Conservation (phyloP, 495 filamentous ascomycete species). For the Lindgomyces ingoldianus region DNA sequence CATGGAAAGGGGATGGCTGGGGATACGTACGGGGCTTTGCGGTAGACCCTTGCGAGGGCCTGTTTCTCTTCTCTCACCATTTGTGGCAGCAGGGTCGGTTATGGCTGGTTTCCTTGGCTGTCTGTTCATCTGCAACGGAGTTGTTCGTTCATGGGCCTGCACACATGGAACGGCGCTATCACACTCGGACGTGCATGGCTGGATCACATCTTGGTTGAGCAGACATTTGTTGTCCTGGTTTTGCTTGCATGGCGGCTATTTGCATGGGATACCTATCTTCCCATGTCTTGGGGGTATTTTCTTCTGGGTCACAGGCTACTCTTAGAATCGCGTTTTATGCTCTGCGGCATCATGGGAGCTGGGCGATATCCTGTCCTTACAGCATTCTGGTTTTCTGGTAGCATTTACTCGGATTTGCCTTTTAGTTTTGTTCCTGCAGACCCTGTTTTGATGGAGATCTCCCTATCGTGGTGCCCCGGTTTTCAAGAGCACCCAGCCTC, state of each 20-base stretch:
- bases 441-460: neutral
- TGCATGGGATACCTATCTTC: constrained; percentile 15
- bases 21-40: constrained; percentile 10
- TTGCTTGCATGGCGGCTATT: constrained; percentile 37
- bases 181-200: constrained; percentile 34
- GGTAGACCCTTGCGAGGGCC: neutral
- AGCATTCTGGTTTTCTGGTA: constrained; percentile 20
- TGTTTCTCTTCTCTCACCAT: constrained; percentile 21
- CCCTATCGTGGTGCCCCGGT: neutral
- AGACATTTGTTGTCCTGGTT: constrained; percentile 12
- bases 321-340: constrained; percentile 27
- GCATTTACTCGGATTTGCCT: constrained; percentile 32
- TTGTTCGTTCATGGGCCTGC: constrained; percentile 34
- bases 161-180: constrained; percentile 37
- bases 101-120: constrained; percentile 31
- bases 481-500: constrained; percentile 7
- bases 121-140: constrained; percentile 33
- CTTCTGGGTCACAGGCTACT: constrained; percentile 1
- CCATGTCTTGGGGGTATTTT: neutral
- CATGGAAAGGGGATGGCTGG: constrained; percentile 24
- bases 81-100: constrained; percentile 8
- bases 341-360: constrained; percentile 14
- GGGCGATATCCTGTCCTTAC: constrained; percentile 36
- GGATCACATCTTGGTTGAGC: constrained; percentile 30
- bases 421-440: constrained; percentile 6